These are phyloP conservation scores for Pachysolen tannophilus DNA, from an alignment of 805 yeast genomes.

Conservation along the genomic window DNA sequence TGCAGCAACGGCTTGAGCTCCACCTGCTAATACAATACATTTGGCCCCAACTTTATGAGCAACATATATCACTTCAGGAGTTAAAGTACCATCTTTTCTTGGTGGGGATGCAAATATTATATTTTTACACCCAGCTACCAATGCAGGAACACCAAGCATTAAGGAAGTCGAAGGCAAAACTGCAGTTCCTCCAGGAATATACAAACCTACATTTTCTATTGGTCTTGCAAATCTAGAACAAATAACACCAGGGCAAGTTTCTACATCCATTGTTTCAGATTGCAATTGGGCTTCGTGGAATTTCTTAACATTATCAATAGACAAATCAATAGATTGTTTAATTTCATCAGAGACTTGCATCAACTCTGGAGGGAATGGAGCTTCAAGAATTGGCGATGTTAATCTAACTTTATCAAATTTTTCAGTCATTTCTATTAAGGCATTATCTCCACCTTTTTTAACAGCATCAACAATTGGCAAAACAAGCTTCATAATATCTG, in stretches of 20 bases:
- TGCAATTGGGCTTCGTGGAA: conserved; percentile 94
- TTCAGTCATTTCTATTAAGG: conserved; percentile 80
- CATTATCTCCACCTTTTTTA: conserved; percentile 71
- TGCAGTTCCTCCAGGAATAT: conserved; percentile 99
- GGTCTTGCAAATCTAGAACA: conserved; percentile 96
- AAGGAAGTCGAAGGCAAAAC: conserved; percentile 95
- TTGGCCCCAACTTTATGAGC: conserved; percentile 94
- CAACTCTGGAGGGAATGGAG: conserved; percentile 78
- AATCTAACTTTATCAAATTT: conserved; percentile 85
- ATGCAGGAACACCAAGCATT: conserved; percentile 98
- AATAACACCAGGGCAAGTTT: conserved; percentile 87
- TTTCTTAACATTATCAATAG: conserved; percentile 79
- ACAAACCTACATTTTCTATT: conserved; percentile 88
- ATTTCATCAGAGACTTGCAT: conserved; percentile 69
- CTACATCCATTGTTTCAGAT: conserved; percentile 65
- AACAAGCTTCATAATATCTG: conserved; percentile 88
- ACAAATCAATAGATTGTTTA: conserved; percentile 79
- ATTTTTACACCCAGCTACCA: conserved; percentile 93
- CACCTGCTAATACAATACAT: conserved; percentile 91
- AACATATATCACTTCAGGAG: conserved; percentile 96
- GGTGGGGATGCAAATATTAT: conserved; percentile 95
- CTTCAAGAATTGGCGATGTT: conserved; percentile 63
- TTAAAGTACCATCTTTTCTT: conserved; percentile 80
- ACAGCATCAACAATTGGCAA: conserved; percentile 83
- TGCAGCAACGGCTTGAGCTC: conserved; percentile 98